Conservation (phyloP, 768 basidiomycete genomes). For the Agaricus subrufescens region DNA sequence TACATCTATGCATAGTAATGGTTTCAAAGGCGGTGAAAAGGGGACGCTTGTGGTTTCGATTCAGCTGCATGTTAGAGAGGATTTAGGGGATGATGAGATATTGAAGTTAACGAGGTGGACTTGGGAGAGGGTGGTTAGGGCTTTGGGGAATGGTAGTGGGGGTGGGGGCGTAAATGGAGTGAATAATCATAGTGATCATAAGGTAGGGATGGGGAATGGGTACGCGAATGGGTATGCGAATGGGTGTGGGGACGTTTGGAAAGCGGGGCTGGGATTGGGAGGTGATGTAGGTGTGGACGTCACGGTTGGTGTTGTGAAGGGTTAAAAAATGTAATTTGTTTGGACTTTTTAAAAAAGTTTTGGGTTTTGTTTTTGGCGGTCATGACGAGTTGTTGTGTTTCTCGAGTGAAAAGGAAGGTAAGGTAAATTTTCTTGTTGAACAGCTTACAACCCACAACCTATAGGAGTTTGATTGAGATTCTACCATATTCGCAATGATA, state of each 20-base stretch:
- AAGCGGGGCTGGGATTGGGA: constrained; percentile 27
- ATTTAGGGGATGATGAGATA: constrained; percentile 67
- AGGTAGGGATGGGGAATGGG: constrained; percentile 67
- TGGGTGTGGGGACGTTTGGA: constrained; percentile 8
- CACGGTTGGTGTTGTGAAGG: constrained; percentile 69
- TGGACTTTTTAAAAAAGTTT: not conserved
- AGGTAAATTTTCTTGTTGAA: too few relatives aligned
- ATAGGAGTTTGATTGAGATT: too few relatives aligned
- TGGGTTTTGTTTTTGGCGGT: too few relatives aligned
- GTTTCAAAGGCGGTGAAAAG: not conserved
- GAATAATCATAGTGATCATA: constrained; percentile 23
- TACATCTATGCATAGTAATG: too few relatives aligned
- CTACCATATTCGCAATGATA: too few relatives aligned
- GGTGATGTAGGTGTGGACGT: constrained; percentile 49
- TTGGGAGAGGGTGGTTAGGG: constrained; percentile 59
- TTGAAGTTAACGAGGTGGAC: constrained; percentile 72
- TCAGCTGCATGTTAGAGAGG: constrained; percentile 67
- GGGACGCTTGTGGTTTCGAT: constrained; percentile 67
- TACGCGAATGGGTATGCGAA: constrained; percentile 39
- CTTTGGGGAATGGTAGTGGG: constrained; percentile 36
- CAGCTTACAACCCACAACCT: too few relatives aligned
- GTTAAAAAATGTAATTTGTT: constrained; percentile 23
- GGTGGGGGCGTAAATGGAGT: constrained; percentile 55
- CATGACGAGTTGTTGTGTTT: too few relatives aligned
- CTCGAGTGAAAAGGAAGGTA: too few relatives aligned